phyloP scores from a whole-genome alignment of 306 rosid genomes.

The Cercis canadensis region DNA sequence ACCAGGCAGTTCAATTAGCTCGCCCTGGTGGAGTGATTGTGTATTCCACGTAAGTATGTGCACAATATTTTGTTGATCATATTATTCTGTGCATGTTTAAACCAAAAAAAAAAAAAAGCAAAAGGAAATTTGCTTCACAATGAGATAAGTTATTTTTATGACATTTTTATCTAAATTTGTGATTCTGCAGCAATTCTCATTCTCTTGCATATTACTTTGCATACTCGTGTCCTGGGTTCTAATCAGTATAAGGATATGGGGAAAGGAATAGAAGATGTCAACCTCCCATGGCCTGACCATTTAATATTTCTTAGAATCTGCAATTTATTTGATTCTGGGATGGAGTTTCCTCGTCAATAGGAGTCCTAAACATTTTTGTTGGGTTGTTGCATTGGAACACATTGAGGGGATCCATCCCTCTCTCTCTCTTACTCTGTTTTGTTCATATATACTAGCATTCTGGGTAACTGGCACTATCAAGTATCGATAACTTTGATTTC shows the following conservation, averaged over 20 bases:
- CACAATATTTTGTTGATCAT: conserved; percentile 34
- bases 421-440: not conserved
- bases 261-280: not conserved
- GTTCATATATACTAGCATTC: not conserved
- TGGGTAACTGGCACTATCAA: not conserved
- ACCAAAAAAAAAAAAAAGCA: no score
- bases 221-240: no score
- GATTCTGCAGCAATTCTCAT: not conserved
- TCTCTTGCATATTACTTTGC: no score
- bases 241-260: not conserved
- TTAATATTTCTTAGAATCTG: conserved; percentile 1
- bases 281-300: not conserved
- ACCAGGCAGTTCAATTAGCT: conserved; percentile 91
- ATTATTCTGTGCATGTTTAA: not conserved
- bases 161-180: conserved; percentile 10
- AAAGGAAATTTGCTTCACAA: no score
- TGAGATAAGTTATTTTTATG: no score
- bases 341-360: conserved; percentile 5
- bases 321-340: conserved; percentile 17
- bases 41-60: conserved; percentile 84
- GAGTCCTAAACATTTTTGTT: conserved; percentile 2
- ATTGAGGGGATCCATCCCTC: not conserved
- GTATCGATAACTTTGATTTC: not conserved
- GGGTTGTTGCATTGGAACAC: conserved; percentile 10
- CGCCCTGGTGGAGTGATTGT: conserved; percentile 85